Base-by-base conservation (phyloP, 192 early-diverging fungal species). In the Coemansia sp. region DNA sequence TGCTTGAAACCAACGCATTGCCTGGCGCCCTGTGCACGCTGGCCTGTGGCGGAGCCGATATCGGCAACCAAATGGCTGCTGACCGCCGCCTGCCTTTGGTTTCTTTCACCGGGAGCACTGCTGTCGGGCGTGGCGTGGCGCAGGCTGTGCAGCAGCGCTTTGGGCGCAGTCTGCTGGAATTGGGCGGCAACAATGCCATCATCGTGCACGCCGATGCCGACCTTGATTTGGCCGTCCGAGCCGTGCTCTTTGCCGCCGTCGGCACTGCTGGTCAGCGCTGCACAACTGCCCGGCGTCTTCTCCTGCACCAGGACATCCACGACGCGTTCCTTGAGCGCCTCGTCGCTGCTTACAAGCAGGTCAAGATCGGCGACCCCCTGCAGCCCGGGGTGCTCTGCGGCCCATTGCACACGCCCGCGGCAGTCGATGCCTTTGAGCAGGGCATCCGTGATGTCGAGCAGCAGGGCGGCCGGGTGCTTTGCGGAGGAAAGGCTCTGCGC, bases 101-200 rank as follows among this genome's bases (percentile, higher is more conserved):
- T 22, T 91, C 88, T 4, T 97, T 97, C 60, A 97, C 94, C 3
- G 94, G 94, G 11, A 89, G 86, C 34, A 97, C 94, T 9, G 72
- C 80, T 8, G 67, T 85, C 9, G 87, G 87, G 27, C 77, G 85
- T 37, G 72, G 83, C 48, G 89, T 95, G n/a, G 93, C 83, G 2
- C 70, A 81, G 28, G 73, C 80, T 18, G 91, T 93, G 22, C 90
- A 93, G 62, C 71, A 83, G 44, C 80, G 94, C 1, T 95, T 97
- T 54, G 94, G 94, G 27, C 89, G 87, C 74, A 76, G 78, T 14
- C 72, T 97, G 36, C 55, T 97, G 44, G 93, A 97, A 64, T 79
- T 97, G 8, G 94, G 94, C 33, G 94, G 94, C 28, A 97, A 97
- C 81, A 97, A 95, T 53, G 91, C 91, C 23, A 90, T 97, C 52